phyloP scores from a whole-genome alignment of 176 grass and related monocot genomes.

The Aegilops bicornis region DNA sequence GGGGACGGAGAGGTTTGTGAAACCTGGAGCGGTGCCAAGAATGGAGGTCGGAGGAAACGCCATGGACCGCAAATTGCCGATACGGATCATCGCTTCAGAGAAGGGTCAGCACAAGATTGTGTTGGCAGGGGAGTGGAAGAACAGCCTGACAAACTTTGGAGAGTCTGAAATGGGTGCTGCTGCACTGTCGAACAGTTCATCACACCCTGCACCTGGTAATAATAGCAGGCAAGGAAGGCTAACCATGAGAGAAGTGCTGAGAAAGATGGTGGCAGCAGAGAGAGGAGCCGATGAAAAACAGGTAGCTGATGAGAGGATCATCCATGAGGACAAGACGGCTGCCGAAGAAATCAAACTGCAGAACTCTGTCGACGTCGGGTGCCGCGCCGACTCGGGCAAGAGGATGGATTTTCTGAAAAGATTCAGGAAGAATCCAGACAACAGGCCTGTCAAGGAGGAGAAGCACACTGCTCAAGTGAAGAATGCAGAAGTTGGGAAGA shows the following conservation, averaged over 20 bases:
- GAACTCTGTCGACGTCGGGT: conserved; percentile 17
- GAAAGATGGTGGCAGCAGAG: conserved; percentile 28
- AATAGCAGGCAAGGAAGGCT: conserved; percentile 58
- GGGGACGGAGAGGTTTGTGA: conserved; percentile 49
- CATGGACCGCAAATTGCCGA: conserved; percentile 23
- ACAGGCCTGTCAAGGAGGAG: conserved; percentile 22
- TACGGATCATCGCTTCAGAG: conserved; percentile 41
- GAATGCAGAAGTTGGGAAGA: conserved; percentile 13
- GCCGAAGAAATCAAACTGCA: conserved; percentile 39
- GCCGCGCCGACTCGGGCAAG: conserved; percentile 28
- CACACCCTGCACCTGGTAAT: conserved; percentile 27
- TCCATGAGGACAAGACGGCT: conserved; percentile 26
- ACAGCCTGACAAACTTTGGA: conserved; percentile 33
- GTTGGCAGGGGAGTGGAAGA: conserved; percentile 37
- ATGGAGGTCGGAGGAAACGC: neutral
- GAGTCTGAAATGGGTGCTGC: conserved; percentile 19
- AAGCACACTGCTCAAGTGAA: conserved; percentile 25
- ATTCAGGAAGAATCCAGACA: conserved; percentile 36
- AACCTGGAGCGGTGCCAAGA: conserved; percentile 31
- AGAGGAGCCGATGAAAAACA: conserved; percentile 31
- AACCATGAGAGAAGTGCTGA: conserved; percentile 45
- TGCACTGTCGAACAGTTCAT: conserved; percentile 11
- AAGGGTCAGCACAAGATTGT: conserved; percentile 29
- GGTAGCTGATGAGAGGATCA: conserved; percentile 22
- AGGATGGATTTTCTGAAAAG: conserved; percentile 45